Base-by-base conservation (phyloP, 2,329 filamentous ascomycete species). In the Xylariales sp. region DNA sequence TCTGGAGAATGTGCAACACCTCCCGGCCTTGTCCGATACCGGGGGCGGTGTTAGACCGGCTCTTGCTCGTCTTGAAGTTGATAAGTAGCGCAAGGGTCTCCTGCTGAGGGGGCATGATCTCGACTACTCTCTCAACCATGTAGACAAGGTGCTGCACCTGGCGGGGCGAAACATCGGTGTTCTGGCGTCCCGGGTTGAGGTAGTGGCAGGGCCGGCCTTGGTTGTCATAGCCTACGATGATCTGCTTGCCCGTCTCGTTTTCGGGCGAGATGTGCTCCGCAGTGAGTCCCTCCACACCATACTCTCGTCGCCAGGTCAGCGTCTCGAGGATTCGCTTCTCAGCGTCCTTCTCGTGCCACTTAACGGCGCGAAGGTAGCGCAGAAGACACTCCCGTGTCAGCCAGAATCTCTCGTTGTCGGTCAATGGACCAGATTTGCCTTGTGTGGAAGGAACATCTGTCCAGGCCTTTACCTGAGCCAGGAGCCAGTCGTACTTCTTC, bases 191-290 rank as follows among this genome's bases (percentile, higher is more conserved):
- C 2, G 93, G 93, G 57, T 85, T 84, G 42, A 98, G 76, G 65
- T 96, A 96, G 54, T 93, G 79, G 61, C 90, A 96, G 2, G 90
- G 88, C n/a, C 91, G 75, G 34, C 76, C 85, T 43, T 88, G 70
- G 42, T 83, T 86, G 66, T 98, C 93, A 63, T 81, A 98, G 29
- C 93, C 93, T 15, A 93, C 63, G 41, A 95, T 74, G 41, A 95
- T 74, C 62, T 97, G 91, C 71, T 98, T 98, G 49, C 93, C 93
- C 8, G 91, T 97, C 67, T 91, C 89, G 61, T 96, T 95, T 70
- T 98, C 93, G 11, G 86, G 81, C 1, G 85, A 88, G 54, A 97
- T 91, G 65, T 95, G 85, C 7, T 96, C 90, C 8, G 85, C 72
- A 0, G 88, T 90, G 55, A 89, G 77, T 37, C 76, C 81, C 43